A percentile compares a stretch with the other conserved stretches of the same genome.
Conservation (phyloP, 2,329 filamentous ascomycete genomes). For the Fusarium poae region DNA sequence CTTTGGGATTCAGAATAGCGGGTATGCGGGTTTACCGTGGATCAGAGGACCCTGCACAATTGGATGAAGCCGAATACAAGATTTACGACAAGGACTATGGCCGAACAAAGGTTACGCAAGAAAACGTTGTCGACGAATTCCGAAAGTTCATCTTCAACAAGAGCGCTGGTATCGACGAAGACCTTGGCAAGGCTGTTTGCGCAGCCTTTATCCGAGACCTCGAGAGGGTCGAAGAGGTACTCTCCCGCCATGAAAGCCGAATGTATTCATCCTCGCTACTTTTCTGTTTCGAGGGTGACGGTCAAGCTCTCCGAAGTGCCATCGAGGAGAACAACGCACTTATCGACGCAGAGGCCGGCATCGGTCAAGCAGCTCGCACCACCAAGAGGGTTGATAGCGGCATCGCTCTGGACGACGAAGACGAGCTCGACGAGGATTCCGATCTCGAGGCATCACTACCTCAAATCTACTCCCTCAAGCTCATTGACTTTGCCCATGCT, state of each 20-base stretch:
- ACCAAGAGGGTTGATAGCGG: slow-evolving; percentile 67
- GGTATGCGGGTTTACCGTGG: slow-evolving; percentile 75
- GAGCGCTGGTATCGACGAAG: slow-evolving; percentile 69
- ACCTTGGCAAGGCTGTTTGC: slow-evolving; percentile 68
- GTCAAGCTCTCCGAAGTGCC: slow-evolving; percentile 63
- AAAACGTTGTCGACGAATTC: slow-evolving; percentile 68
- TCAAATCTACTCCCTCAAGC: slow-evolving; percentile 81
- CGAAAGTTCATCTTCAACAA: slow-evolving; percentile 70
- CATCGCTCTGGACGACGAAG: slow-evolving; percentile 63
- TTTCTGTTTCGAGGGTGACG: slow-evolving; percentile 75
- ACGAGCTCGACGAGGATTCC: slow-evolving; percentile 64
- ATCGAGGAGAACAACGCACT: slow-evolving; percentile 67
- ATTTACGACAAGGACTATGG: slow-evolving; percentile 75
- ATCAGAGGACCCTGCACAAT: slow-evolving; percentile 62
- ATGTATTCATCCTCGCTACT: slow-evolving; percentile 75
- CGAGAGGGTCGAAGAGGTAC: slow-evolving; percentile 63
- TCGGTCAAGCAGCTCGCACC: slow-evolving; percentile 51
- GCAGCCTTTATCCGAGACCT: slow-evolving; percentile 67
- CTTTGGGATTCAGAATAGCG: slow-evolving; percentile 72
- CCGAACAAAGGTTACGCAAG: slow-evolving; percentile 63
- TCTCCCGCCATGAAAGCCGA: slow-evolving; percentile 69
- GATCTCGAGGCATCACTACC: slow-evolving; percentile 62
- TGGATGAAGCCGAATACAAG: slow-evolving; percentile 67
- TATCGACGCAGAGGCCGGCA: slow-evolving; percentile 65
- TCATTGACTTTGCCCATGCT: slow-evolving; percentile 98